Evolutionary conservation across 2,329 filamentous ascomycete genomes (phyloP), one percentile per base, ranked within the genome.

Genomic region (Pseudogymnoascus sp.): DNA sequence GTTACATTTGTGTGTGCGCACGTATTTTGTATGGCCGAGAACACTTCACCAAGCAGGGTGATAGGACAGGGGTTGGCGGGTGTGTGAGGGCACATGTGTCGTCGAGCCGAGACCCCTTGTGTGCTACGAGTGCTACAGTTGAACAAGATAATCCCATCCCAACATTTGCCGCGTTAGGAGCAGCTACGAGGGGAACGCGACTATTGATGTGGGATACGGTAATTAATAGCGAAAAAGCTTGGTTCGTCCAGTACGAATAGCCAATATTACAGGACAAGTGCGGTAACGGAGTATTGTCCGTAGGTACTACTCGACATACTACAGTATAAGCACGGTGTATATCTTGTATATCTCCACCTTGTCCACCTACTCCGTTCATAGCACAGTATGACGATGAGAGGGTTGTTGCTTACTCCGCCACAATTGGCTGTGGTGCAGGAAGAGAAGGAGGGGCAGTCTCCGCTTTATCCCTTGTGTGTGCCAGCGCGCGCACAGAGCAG

Each of bases 401-500:
- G 50, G 28, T 36, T 56, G 16, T 1, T 25, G 50, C 50, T 56
- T 18, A 14, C 50, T 56, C 28, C 50, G 50, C 50, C 50, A 34
- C 50, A 56, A 56, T 56, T 34, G 28, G 50, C 34, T 18, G 50
- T 56, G 50, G 25, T 34, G 28, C 50, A 56, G 28, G 34, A 10
- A 16, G 8, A 18, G 5, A 6, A 53, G 25, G 25, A 25, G 44
- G 50, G 50, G 16, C 50, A 5, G 50, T 56, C 50, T 56, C 50
- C 50, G 50, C 50, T 56, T 12, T 36, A 18, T 56, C 50, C 50
- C 50, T 34, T 56, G 50, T 34, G 50, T 56, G 25, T 50, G 44
- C n/a, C 44, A 28, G 28, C 28, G 28, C 23, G 14, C 23, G 44
- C 44, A 50, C 23, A 28, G 44, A 10, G 28, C 7, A 28, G 23